Base-by-base conservation (phyloP, 768 basidiomycete genomes). In the Termitomyces eurrhizus region DNA sequence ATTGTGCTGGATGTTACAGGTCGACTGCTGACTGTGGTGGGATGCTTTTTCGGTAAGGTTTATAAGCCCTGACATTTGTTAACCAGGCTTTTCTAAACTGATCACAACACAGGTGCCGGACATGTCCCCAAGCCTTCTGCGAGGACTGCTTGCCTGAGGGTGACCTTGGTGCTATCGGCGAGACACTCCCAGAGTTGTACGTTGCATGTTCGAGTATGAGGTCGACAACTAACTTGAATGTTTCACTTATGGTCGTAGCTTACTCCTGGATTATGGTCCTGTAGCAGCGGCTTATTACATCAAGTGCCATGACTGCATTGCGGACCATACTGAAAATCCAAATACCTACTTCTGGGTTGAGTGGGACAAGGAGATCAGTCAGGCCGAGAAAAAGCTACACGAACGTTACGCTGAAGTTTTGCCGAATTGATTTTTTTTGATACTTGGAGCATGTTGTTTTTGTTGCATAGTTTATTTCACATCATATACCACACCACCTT, bases 71-170 rank as follows among this genome's bases (percentile, higher is more conserved):
- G 42, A 6, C 8, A 11, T 21, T 14, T 33, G n/a, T 21, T 13
- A 18, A 41, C n/a, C 35, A 53, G 3, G 32, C 24, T 8, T 58
- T 11, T 46, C 37, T 60, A 18, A 13, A 32, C 9, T 39, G 26
- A 29, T 51, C 12, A n/a, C 37, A 24, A 21, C 37, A 24, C 54
- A 85, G 84, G 61, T 87, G 85, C 62, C 82, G 80, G 59, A 85
- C 83, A 0, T 87, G 86, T 66, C 78, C 82, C 16, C 70, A 76
- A 56, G 83, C 86, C 2, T 83, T 80, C 62, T 87, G 86, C 69
- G 83, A 86, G 57, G 86, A 87, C 63, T 87, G 86, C 67, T 62
- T 87, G 44, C 80, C 82, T 5, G 63, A 68, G 3, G 82, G 77
- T 4, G 78, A 83, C 5, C 71, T 84, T 37, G 78, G 79, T 35